A percentile compares a stretch with the other conserved stretches of the same genome.
Conservation (phyloP, 2,329 filamentous ascomycete species). For the Monilinia polystroma region DNA sequence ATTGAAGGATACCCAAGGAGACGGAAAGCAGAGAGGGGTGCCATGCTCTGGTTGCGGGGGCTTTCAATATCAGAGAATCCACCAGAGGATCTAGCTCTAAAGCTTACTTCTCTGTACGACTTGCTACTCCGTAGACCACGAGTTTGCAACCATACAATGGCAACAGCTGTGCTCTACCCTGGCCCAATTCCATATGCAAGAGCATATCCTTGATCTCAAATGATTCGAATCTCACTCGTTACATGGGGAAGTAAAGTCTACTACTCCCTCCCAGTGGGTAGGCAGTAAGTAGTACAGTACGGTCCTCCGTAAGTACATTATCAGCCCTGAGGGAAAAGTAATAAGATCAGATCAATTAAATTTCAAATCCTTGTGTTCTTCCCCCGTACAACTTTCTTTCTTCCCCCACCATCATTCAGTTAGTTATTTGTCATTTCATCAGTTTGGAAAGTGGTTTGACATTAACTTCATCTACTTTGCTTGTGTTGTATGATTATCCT, state of each 20-base stretch:
- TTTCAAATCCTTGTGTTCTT: slow-evolving; percentile 4
- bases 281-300: no score
- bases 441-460: slow-evolving; percentile 5
- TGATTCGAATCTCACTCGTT: slow-evolving; percentile 12
- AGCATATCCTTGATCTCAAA: slow-evolving; percentile 15
- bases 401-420: not conserved
- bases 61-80: slow-evolving; percentile 11
- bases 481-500: not conserved
- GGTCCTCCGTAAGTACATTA: not conserved
- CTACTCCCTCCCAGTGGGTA: not conserved
- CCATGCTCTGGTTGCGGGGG: not conserved
- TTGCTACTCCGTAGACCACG: not conserved
- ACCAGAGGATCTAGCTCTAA: slow-evolving; percentile 2
- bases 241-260: slow-evolving; percentile 1
- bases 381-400: slow-evolving; percentile 5
- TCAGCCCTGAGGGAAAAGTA: slow-evolving; percentile 12
- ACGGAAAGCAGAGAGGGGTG: slow-evolving; percentile 2
- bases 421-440: not conserved
- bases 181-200: slow-evolving; percentile 1
- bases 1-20: slow-evolving; percentile 1
- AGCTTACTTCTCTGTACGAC: slow-evolving; percentile 8
- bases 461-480: not conserved
- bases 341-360: slow-evolving; percentile 1
- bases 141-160: not conserved
- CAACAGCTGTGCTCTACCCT: not conserved